Evolutionary conservation across 2,329 filamentous ascomycete species (phyloP), one percentile per base, ranked within the genome.

Genomic region (Alternaria infectoria): DNA sequence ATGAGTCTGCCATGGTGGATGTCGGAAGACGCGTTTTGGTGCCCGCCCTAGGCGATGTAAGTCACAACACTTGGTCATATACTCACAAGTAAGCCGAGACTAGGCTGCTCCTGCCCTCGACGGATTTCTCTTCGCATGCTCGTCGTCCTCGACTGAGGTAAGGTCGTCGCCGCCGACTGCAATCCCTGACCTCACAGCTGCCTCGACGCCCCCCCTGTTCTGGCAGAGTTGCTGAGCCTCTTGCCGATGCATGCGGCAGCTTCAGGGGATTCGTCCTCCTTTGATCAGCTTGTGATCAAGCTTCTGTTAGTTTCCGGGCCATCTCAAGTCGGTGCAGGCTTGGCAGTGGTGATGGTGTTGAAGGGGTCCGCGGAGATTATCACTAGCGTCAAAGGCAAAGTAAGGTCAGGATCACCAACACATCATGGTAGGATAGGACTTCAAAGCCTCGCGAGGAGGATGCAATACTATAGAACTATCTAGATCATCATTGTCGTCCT

Each of bases 301-400:
- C 9, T 4, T 55, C 8, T 13, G 15, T 2, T 21, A 28, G 15
- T 10, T 4, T 30, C 2, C 7, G 36, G 17, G 10, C 13, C 9
- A 30, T 28, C 19, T 19, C 12, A 12, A 10, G 28, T 10, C 25
- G 19, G 12, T 17, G 19, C 23, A 36, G 32, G 26, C 55, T 50
- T 51, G 55, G 28, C 51, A 57, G 25, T 44, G 45, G 45, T 46
- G 56, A 46, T 57, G 56, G 56, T 59, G 47, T 6, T 52, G 49
- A 44, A 44, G 25, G 45, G 13, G 36, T 3, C 23, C 30, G 17
- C 9, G 28, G 32, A 60, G 47, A 51, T 60, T 54, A 17, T 49
- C 52, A 46, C 58, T 64, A 64, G 62, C 62, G 52, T 21, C 36
- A 45, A 43, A 25, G 52, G 23, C 23, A 45, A 21, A 50, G 32